phyloP scores from a whole-genome alignment of 805 yeast genomes.

The Jamesozyma jinghongensis region DNA sequence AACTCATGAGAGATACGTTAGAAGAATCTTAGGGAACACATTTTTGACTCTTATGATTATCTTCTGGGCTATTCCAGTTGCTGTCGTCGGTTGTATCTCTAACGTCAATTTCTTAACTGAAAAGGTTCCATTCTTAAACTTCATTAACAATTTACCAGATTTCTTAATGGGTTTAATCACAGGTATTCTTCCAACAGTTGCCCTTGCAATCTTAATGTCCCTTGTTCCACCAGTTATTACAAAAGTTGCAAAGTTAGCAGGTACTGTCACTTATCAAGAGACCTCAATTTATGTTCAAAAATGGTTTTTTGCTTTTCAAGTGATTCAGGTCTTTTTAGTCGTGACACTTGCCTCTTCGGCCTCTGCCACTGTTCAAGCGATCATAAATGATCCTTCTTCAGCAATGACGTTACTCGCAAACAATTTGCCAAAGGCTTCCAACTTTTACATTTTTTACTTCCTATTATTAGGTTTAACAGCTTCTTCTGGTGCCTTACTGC shows the following conservation, averaged over 20 bases:
- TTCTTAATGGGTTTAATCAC: constrained; percentile 75
- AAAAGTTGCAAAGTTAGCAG: constrained; percentile 64
- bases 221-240: constrained; percentile 79
- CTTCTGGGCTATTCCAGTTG: constrained; percentile 95
- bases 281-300: constrained; percentile 77
- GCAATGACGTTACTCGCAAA: constrained; percentile 71
- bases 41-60: constrained; percentile 60
- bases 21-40: constrained; percentile 50
- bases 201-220: constrained; percentile 75
- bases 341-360: constrained; percentile 78
- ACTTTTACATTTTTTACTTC: constrained; percentile 79
- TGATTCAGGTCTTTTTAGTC: constrained; percentile 80
- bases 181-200: constrained; percentile 74
- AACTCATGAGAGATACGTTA: constrained; percentile 47
- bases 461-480: constrained; percentile 71
- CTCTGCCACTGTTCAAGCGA: constrained; percentile 60
- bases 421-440: constrained; percentile 81
- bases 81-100: constrained; percentile 92
- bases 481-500: constrained; percentile 69
- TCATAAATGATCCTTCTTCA: constrained; percentile 51
- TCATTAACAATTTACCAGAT: constrained; percentile 65
- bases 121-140: constrained; percentile 63
- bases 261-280: constrained; percentile 59
- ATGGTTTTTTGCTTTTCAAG: constrained; percentile 86
- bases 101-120: constrained; percentile 68